phyloP scores from a whole-genome alignment of 495 filamentous ascomycete species.

The Evernia prunastri region DNA sequence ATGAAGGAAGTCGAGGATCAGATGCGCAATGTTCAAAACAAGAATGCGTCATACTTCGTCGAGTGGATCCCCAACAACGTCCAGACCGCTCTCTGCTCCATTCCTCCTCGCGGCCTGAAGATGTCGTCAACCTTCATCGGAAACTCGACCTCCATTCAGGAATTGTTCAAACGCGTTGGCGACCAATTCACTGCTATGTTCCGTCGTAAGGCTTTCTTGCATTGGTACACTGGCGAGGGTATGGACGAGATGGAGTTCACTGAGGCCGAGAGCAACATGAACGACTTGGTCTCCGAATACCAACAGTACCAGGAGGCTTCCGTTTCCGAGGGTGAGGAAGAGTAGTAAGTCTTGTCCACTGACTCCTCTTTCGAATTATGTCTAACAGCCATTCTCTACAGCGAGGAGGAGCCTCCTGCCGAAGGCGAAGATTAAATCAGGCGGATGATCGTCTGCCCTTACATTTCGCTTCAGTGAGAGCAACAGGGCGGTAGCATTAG shows the following conservation, averaged over 20 bases:
- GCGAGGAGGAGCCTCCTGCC: conserved; percentile 45
- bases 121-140: conserved; percentile 99
- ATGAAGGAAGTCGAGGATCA: conserved; percentile 99
- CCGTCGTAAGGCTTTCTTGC: conserved; percentile 99
- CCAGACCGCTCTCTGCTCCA: conserved; percentile 98
- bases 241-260: conserved; percentile 99
- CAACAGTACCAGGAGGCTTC: conserved; percentile 99
- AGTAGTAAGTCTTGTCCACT: conserved; percentile 41
- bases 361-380: background rate
- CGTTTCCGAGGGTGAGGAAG: conserved; percentile 67
- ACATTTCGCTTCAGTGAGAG: background rate
- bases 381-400: conserved; percentile 1
- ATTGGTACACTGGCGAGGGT: conserved; percentile 99
- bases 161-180: conserved; percentile 99
- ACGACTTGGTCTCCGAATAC: conserved; percentile 99
- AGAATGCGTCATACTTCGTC: conserved; percentile 99
- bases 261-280: conserved; percentile 99
- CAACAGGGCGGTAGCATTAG: conserved; percentile 3
- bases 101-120: conserved; percentile 94
- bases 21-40: conserved; percentile 99
- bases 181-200: conserved; percentile 99
- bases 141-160: conserved; percentile 99
- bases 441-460: background rate
- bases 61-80: conserved; percentile 99
- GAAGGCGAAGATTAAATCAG: conserved; percentile 43